phyloP scores from a whole-genome alignment of 116 monocot genomes.

The Papilionanthe hybrid region DNA sequence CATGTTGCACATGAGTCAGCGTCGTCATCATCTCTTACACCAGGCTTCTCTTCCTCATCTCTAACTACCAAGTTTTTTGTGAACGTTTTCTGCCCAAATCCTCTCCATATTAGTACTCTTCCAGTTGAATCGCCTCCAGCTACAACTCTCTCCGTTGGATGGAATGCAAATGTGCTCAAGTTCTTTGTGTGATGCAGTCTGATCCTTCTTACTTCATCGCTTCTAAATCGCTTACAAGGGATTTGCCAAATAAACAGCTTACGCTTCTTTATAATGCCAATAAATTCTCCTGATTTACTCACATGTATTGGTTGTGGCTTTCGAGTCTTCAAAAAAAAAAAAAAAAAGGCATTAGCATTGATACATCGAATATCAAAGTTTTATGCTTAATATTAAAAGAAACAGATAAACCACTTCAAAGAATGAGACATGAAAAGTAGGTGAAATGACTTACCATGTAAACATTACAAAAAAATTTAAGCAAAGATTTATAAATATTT shows the following conservation, averaged over 20 bases:
- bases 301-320: constrained; percentile 47
- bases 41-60: constrained; percentile 53
- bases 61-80: constrained; percentile 14
- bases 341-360: not conserved
- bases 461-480: constrained; percentile 2
- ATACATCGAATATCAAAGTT: not conserved
- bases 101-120: constrained; percentile 89
- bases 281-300: constrained; percentile 61
- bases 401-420: not conserved
- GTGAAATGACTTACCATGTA: not conserved
- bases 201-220: constrained; percentile 56
- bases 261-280: constrained; percentile 65
- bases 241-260: constrained; percentile 74
- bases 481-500: not conserved
- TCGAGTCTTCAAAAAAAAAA: constrained; percentile 45
- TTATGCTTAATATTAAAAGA: not conserved
- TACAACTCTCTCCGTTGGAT: constrained; percentile 76
- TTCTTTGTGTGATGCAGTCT: constrained; percentile 87
- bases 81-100: constrained; percentile 59
- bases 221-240: constrained; percentile 39
- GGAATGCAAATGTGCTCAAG: constrained; percentile 71
- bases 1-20: constrained; percentile 78
- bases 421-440: not conserved
- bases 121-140: constrained; percentile 95
- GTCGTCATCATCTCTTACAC: constrained; percentile 71